Conservation (phyloP, 306 rosid genomes). For the Cajanus cajan region DNA sequence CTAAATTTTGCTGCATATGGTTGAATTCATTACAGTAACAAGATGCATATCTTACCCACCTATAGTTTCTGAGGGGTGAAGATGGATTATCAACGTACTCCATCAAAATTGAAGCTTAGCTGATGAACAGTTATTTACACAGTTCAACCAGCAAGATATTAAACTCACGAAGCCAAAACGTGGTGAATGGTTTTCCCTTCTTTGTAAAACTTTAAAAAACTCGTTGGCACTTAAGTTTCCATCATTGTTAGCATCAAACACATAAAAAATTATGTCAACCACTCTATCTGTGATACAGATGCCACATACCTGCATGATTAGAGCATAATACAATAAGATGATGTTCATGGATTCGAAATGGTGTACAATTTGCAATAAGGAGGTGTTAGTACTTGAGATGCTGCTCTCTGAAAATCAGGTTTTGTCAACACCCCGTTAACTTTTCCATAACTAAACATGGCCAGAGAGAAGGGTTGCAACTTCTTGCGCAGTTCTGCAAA, state of each 20-base stretch:
- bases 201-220: conserved; percentile 60
- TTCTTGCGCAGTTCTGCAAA: conserved; percentile 62
- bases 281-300: conserved; percentile 48
- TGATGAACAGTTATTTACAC: conserved; percentile 49
- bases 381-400: conserved; percentile 58
- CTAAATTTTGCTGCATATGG: neutral
- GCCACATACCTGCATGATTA: conserved; percentile 64
- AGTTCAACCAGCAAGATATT: conserved; percentile 55
- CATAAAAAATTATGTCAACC: conserved; percentile 70
- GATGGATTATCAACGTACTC: neutral
- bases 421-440: conserved; percentile 66
- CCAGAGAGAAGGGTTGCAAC: conserved; percentile 62
- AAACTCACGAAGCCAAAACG: conserved; percentile 40
- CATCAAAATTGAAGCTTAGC: conserved; percentile 36
- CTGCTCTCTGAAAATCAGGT: conserved; percentile 79
- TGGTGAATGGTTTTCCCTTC: conserved; percentile 39
- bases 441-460: conserved; percentile 76
- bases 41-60: conserved; percentile 9
- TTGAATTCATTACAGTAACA: conserved; percentile 3
- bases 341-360: neutral
- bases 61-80: conserved; percentile 7
- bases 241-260: conserved; percentile 68
- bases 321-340: conserved; percentile 2
- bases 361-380: neutral
- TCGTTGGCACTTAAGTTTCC: conserved; percentile 61